A percentile compares a stretch with the other conserved stretches of the same genome.
Conservation (phyloP, 2,329 filamentous ascomycete species). For the Fusarium dimerum region DNA sequence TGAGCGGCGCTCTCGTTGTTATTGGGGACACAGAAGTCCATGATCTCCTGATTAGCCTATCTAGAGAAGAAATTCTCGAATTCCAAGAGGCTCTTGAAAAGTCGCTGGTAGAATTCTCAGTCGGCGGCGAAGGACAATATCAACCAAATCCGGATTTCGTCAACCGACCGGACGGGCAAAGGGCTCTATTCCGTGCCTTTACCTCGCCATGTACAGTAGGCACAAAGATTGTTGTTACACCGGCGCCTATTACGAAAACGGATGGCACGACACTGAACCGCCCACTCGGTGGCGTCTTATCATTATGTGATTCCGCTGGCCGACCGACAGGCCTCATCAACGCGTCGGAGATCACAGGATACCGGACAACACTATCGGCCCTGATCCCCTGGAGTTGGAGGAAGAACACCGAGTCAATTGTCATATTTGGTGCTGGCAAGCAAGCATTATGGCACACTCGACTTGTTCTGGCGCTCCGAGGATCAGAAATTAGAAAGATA, state of each 20-base stretch:
- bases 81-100: constrained; percentile 13
- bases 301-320: constrained; percentile 11
- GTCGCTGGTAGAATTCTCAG: constrained; percentile 17
- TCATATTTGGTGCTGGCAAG: constrained; percentile 69
- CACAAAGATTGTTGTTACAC: constrained; percentile 26
- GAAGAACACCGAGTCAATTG: constrained; percentile 46
- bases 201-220: constrained; percentile 20
- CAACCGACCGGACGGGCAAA: constrained; percentile 23
- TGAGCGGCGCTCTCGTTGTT: constrained; percentile 4
- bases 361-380: constrained; percentile 65
- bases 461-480: constrained; percentile 58
- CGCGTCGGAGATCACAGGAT: constrained; percentile 67
- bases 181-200: constrained; percentile 28
- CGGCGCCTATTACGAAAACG: constrained; percentile 4
- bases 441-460: constrained; percentile 74
- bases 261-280: neutral
- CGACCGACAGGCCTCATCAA: constrained; percentile 55
- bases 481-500: constrained; percentile 25
- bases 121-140: constrained; percentile 16
- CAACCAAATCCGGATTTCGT: constrained; percentile 21
- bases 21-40: constrained; percentile 19
- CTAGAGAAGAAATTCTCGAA: constrained; percentile 11
- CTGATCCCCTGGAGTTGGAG: constrained; percentile 57
- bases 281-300: constrained; percentile 14
- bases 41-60: constrained; percentile 15